Conservation (phyloP, 257 asterid genomes). For the Nicotiana paniculata region DNA sequence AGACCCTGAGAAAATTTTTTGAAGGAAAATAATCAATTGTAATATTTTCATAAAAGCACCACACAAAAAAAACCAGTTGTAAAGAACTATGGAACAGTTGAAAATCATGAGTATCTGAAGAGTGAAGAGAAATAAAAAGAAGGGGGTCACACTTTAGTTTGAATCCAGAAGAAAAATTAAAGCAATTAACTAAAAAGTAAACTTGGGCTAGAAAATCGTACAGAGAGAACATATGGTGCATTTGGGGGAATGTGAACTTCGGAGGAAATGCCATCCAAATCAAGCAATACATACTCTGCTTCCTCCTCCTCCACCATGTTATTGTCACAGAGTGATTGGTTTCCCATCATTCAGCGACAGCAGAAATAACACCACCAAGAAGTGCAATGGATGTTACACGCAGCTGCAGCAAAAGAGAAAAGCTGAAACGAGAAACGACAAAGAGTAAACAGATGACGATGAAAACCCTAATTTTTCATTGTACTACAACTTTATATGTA, state of each 20-base stretch:
- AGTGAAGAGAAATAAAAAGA: neutral
- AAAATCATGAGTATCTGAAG: neutral
- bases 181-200: neutral
- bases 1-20: conserved; percentile 42
- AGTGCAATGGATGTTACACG: neutral
- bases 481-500: neutral
- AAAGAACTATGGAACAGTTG: neutral
- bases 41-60: neutral
- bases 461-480: neutral
- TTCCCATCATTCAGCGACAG: neutral
- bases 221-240: conserved; percentile 75
- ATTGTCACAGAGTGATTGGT: neutral
- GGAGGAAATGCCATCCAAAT: conserved; percentile 40
- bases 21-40: neutral
- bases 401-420: neutral
- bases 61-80: neutral
- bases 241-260: conserved; percentile 49
- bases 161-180: neutral
- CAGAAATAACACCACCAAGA: neutral
- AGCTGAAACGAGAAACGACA: neutral
- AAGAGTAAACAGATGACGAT: neutral
- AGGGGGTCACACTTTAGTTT: neutral
- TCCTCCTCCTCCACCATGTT: conserved; percentile 32
- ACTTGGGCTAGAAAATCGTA: conserved; percentile 18
- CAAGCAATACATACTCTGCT: conserved; percentile 61